Conservation (phyloP, 306 rosid genomes). For the Psophocarpus tetragonolobus region DNA sequence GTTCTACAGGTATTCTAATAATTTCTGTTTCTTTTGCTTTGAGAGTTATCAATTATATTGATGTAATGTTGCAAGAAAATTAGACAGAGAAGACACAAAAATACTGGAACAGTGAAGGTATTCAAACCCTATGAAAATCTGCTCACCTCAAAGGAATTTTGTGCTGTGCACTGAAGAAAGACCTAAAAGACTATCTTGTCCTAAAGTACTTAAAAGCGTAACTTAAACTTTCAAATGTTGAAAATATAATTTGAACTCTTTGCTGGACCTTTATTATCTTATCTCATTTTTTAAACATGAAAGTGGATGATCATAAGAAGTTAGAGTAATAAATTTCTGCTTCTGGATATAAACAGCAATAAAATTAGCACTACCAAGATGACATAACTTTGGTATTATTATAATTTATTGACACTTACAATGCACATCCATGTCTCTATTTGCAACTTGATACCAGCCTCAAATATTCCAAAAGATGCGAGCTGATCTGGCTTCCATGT, state of each 20-base stretch:
- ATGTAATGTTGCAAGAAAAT: constrained; percentile 24
- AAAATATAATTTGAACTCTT: constrained; percentile 12
- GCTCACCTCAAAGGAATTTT: constrained; percentile 7
- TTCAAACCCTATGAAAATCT: constrained; percentile 2
- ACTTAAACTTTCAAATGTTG: background rate
- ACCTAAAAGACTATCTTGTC: constrained; percentile 3
- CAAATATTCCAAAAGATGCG: constrained; percentile 78
- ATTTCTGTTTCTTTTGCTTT: constrained; percentile 35
- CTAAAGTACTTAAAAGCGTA: constrained; percentile 4
- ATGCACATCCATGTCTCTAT: constrained; percentile 21
- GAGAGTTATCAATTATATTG: constrained; percentile 6
- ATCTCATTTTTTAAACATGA: constrained; percentile 6
- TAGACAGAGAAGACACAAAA: constrained; percentile 8
- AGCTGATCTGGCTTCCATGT: constrained; percentile 91
- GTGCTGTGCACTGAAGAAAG: constrained; percentile 6
- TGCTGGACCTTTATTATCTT: constrained; percentile 5
- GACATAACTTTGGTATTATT: constrained; percentile 6
- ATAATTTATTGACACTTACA: constrained; percentile 15
- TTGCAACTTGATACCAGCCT: constrained; percentile 66
- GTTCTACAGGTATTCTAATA: constrained; percentile 76
- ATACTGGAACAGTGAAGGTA: background rate
- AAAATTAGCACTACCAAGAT: constrained; percentile 7
- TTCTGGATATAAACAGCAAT: constrained; percentile 31
- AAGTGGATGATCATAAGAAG: background rate
- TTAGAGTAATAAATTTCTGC: background rate